These are phyloP conservation scores for Agaricus subrufescens DNA, from an alignment of 768 basidiomycete genomes.

Conservation along the genomic window DNA sequence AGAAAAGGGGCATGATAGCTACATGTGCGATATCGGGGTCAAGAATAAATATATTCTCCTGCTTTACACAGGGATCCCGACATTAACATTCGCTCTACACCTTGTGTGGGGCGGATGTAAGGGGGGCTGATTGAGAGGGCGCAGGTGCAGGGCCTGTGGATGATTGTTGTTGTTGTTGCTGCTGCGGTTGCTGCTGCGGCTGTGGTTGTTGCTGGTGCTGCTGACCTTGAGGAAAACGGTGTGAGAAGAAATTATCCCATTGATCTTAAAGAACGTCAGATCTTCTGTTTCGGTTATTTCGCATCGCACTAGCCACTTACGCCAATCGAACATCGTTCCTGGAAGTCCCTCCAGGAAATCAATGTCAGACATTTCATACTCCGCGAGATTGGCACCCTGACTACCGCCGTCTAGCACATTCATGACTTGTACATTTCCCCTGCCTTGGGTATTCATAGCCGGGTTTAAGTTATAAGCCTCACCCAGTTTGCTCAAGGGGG, in stretches of 20 bases:
- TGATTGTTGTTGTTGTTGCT: conserved; percentile 16
- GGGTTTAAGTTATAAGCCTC: conserved; percentile 65
- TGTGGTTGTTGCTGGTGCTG: background rate
- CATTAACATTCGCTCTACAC: background rate
- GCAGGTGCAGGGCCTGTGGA: background rate
- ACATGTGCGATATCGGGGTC: background rate
- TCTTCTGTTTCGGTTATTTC: background rate
- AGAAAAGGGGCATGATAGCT: background rate
- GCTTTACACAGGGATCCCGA: background rate
- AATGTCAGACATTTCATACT: conserved; percentile 61
- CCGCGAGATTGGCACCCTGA: conserved; percentile 52
- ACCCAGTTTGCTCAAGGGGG: conserved; percentile 39
- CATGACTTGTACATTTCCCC: conserved; percentile 67
- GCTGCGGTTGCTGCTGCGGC: conserved; percentile 16
- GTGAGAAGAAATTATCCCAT: conserved; percentile 78
- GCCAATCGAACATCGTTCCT: conserved; percentile 85
- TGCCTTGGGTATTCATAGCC: conserved; percentile 50
- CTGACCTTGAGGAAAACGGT: conserved; percentile 36
- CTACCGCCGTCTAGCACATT: conserved; percentile 65
- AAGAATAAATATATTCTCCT: background rate
- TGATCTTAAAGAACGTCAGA: conserved; percentile 44
- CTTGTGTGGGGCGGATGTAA: background rate
- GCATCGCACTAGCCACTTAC: conserved; percentile 31
- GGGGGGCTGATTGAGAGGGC: conserved; percentile 1
- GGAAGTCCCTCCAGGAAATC: conserved; percentile 77